Evolutionary conservation across 1,284 basidiomycete genomes (phyloP), one percentile per base, ranked within the genome.

Genomic region (Ustilago cynodontis): DNA sequence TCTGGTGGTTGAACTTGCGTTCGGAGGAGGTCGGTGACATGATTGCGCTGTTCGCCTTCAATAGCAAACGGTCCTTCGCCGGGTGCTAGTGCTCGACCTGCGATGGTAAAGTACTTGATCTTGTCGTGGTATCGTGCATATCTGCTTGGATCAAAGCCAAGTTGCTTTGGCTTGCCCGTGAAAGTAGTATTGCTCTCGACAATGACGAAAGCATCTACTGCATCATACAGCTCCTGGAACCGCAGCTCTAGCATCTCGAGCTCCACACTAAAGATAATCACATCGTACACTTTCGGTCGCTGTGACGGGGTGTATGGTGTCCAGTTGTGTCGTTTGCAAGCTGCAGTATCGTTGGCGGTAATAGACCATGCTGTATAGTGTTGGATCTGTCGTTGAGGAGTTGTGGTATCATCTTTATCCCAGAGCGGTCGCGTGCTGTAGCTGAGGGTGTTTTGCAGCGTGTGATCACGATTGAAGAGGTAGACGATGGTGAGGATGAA

Each of bases 231-330:
- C 85, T 93, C 92, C 84, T 90, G 87, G 85, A 92, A 86, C 6
- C 92, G 88, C 61, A 92, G 89, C 82, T 92, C 91, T 55, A 92
- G 86, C 63, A 92, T 86, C 82, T 92, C 91, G 33, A 92, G 86
- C 85, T 92, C 91, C 66, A 89, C 90, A 84, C 88, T 77, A 54
- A 81, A 65, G 50, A 83, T 64, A 52, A 64, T 65, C 10, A 64
- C 67, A 59, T 78, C 66, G 28, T 68, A 55, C 22, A 78, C 43
- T 35, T 47, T 58, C n/a, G 52, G 58, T 43, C 49, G 47, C 16
- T 59, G 37, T 3, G 45, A 13, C 11, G 39, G 37, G 10, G 24
- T 64, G 13, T 59, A 65, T 16, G 63, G 31, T 14, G 86, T 74
- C 90, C 90, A 91, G 26, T 89, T 89, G 75, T 92, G 91, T 24